Evolutionary conservation across 2,329 filamentous ascomycete genomes (phyloP).

Genomic region (Paraphoma chrysanthemicola): DNA sequence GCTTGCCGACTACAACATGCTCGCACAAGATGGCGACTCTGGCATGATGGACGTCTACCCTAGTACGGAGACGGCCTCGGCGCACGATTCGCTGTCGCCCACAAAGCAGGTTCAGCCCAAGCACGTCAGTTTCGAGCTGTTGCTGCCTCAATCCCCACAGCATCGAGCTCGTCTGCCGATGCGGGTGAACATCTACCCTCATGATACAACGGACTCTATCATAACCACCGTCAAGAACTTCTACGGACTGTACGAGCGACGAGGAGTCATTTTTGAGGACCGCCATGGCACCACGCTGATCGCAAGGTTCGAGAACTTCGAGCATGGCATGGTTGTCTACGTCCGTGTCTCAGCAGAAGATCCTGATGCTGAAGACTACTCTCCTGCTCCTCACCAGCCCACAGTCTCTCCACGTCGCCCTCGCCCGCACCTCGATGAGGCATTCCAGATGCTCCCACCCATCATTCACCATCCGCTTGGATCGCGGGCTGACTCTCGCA

Average conservation of each 20-base stretch:
- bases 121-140: constrained; percentile 79
- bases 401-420: constrained; percentile 59
- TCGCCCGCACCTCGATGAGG: constrained; percentile 67
- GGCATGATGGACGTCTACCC: constrained; percentile 45
- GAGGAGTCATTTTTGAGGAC: constrained; percentile 95
- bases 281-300: constrained; percentile 88
- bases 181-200: constrained; percentile 88
- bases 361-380: constrained; percentile 56
- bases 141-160: constrained; percentile 72
- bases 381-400: constrained; percentile 55
- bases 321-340: constrained; percentile 89
- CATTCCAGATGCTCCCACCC: constrained; percentile 69
- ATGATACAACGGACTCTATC: constrained; percentile 97
- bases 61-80: constrained; percentile 41
- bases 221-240: constrained; percentile 99
- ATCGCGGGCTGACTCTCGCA: constrained; percentile 72
- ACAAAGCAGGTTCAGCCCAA: constrained; percentile 59
- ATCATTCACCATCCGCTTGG: constrained; percentile 68
- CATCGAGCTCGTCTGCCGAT: constrained; percentile 80
- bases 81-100: constrained; percentile 45
- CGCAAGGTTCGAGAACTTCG: constrained; percentile 94
- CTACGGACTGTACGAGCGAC: constrained; percentile 86
- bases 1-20: constrained; percentile 34
- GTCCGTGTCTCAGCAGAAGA: constrained; percentile 78
- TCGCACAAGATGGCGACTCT: constrained; percentile 34